Evolutionary conservation across 805 yeast genomes (phyloP).

Genomic region (Saccharomycopsis javanensis): DNA sequence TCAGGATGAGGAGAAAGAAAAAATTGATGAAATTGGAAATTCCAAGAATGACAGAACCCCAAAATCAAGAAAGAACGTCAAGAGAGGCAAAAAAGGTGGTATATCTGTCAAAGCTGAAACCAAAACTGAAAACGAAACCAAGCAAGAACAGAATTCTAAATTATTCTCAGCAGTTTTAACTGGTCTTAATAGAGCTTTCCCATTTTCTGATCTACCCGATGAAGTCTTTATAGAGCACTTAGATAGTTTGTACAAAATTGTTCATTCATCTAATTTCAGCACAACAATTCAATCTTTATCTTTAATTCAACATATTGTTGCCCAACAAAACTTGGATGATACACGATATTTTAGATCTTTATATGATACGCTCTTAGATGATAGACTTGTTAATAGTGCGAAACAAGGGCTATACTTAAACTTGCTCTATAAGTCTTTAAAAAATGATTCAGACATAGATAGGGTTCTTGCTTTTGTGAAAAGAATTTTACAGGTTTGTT

Average conservation of each 20-base stretch:
- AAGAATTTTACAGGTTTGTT: constrained; percentile 76
- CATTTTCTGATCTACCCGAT: constrained; percentile 69
- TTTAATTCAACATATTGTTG: constrained; percentile 70
- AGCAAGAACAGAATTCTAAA: constrained; percentile 74
- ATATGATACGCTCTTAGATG: constrained; percentile 82
- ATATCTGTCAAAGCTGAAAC: constrained; percentile 53
- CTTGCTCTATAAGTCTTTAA: constrained; percentile 72
- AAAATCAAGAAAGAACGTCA: constrained; percentile 57
- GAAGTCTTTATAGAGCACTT: constrained; percentile 67
- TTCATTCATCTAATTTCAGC: constrained; percentile 89
- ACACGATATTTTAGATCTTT: constrained; percentile 79
- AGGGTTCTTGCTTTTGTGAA: constrained; percentile 86
- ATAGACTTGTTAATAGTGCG: constrained; percentile 73
- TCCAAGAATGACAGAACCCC: constrained; percentile 27
- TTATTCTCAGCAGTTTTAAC: constrained; percentile 85
- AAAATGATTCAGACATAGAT: constrained; percentile 49
- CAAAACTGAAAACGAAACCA: constrained; percentile 52
- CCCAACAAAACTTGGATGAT: constrained; percentile 43
- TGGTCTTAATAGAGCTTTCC: constrained; percentile 93
- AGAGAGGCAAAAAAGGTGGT: constrained; percentile 84
- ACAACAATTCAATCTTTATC: constrained; percentile 89
- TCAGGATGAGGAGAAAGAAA: constrained; percentile 30
- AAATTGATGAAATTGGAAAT: constrained; percentile 23
- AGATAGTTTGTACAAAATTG: constrained; percentile 76
- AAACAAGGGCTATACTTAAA: constrained; percentile 90